phyloP scores from a whole-genome alignment of 2,329 filamentous ascomycete genomes.

The Thelonectria blattea region DNA sequence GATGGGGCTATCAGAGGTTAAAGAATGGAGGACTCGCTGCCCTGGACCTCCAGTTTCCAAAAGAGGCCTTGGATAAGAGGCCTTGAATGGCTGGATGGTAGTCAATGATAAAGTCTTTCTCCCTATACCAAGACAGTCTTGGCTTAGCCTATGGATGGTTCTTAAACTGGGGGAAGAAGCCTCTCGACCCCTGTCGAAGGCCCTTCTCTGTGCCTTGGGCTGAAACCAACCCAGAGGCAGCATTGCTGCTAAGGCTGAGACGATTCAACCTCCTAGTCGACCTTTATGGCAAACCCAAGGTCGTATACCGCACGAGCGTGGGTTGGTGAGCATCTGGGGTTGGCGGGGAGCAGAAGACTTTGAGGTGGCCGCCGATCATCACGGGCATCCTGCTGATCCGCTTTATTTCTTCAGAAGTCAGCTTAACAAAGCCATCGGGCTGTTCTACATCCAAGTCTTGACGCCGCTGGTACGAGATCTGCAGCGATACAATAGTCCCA shows the following conservation, averaged over 20 bases:
- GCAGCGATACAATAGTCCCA: background rate
- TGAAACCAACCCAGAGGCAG: conserved; percentile 47
- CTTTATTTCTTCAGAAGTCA: conserved; percentile 63
- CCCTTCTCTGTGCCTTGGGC: conserved; percentile 57
- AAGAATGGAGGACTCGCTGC: conserved; percentile 11
- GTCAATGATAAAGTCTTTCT: conserved; percentile 27
- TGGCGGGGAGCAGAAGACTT: conserved; percentile 61
- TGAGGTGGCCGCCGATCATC: conserved; percentile 57
- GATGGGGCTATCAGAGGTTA: background rate
- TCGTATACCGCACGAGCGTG: conserved; percentile 66
- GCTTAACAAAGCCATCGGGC: conserved; percentile 66
- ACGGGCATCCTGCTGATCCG: conserved; percentile 62
- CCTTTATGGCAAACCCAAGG: conserved; percentile 55
- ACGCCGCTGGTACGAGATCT: background rate
- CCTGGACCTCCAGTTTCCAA: conserved; percentile 25
- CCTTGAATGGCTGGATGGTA: conserved; percentile 17
- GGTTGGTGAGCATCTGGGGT: conserved; percentile 53
- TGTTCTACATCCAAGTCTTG: conserved; percentile 66
- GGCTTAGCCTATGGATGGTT: conserved; percentile 11
- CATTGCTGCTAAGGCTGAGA: conserved; percentile 45
- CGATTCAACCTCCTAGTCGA: conserved; percentile 21
- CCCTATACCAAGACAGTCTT: conserved; percentile 26
- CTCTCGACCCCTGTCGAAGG: conserved; percentile 54
- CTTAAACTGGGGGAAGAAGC: conserved; percentile 58
- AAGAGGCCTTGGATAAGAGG: conserved; percentile 17